Percentiles rank a stretch among this genome's conserved stretches.
Conservation (phyloP, 371 early-diverging fungal species). For the Apophysomyces variabilis region DNA sequence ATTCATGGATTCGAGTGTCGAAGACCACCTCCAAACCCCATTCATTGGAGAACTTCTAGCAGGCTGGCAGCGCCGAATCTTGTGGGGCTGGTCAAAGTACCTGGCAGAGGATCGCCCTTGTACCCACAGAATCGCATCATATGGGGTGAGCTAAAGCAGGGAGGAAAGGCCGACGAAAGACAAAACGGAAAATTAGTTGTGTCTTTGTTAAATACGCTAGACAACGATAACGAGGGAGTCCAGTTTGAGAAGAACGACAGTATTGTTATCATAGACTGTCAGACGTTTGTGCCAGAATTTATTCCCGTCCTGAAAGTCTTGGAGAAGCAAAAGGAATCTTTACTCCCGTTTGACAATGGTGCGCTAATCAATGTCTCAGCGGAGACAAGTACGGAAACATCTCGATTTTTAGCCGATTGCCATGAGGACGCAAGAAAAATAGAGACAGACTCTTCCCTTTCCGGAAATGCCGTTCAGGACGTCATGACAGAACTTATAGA, state of each 20-base stretch:
- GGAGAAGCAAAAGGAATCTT: not conserved
- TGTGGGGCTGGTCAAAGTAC: not conserved
- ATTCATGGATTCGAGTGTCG: not conserved
- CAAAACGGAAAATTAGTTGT: not conserved
- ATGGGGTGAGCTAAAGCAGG: constrained; percentile 4
- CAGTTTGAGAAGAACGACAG: constrained; percentile 7
- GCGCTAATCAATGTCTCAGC: not conserved
- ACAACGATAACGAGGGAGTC: not conserved
- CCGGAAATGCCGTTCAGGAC: not conserved
- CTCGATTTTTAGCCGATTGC: not conserved
- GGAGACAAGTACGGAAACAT: not conserved
- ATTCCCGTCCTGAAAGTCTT: not conserved
- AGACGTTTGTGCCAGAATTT: constrained; percentile 5
- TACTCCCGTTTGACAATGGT: constrained; percentile 2
- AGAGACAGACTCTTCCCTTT: not conserved
- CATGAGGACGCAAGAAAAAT: not conserved
- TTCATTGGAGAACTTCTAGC: constrained; percentile 8
- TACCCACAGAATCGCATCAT: not conserved
- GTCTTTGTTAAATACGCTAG: not conserved
- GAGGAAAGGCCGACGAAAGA: not conserved
- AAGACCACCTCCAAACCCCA: not conserved
- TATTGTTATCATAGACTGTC: not conserved
- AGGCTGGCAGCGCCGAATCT: not conserved
- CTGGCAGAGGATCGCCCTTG: not conserved
- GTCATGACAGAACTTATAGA: not conserved